Evolutionary conservation across 2,329 filamentous ascomycete species (phyloP).

Genomic region (Pseudofabraea citricarpa): DNA sequence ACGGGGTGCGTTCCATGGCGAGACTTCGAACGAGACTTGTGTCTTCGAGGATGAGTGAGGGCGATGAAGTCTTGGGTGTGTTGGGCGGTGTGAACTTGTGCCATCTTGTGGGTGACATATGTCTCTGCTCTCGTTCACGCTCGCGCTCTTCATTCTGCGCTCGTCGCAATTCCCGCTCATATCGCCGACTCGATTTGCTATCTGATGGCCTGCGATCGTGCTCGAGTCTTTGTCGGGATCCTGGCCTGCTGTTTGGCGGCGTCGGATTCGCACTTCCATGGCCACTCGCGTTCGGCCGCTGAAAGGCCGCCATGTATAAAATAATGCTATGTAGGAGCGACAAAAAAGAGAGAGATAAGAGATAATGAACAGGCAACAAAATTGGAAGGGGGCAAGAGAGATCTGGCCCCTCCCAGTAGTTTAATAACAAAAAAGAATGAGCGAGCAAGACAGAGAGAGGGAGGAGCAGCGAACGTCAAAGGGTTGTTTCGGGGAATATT

Average conservation of each 20-base stretch:
- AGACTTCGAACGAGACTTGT: constrained; percentile 11
- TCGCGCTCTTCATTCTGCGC: constrained; percentile 9
- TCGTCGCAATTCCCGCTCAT: constrained; percentile 8
- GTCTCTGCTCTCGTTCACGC: constrained; percentile 1
- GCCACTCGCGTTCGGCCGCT: too few relatives aligned
- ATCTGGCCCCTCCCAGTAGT: too few relatives aligned
- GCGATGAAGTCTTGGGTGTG: constrained; percentile 7
- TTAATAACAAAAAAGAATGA: too few relatives aligned
- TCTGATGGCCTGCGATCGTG: constrained; percentile 5
- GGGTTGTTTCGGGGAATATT: too few relatives aligned
- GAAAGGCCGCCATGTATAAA: constrained; percentile 18
- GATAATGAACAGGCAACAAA: too few relatives aligned
- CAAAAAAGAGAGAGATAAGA: too few relatives aligned
- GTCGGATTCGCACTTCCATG: constrained; percentile 12
- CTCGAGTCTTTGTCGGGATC: constrained; percentile 11
- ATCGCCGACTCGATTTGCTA: background rate
- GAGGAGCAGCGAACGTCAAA: too few relatives aligned
- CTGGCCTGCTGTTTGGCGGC: constrained; percentile 13
- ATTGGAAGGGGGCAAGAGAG: too few relatives aligned
- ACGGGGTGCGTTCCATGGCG: constrained; percentile 25
- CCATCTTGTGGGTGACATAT: constrained; percentile 7
- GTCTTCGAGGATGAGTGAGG: constrained; percentile 5
- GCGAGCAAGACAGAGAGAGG: too few relatives aligned
- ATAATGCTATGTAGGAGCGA: too few relatives aligned
- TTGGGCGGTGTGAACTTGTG: constrained; percentile 10